Base-by-base conservation (phyloP, 169 alveolate genomes). In the Eimeria sp. region DNA sequence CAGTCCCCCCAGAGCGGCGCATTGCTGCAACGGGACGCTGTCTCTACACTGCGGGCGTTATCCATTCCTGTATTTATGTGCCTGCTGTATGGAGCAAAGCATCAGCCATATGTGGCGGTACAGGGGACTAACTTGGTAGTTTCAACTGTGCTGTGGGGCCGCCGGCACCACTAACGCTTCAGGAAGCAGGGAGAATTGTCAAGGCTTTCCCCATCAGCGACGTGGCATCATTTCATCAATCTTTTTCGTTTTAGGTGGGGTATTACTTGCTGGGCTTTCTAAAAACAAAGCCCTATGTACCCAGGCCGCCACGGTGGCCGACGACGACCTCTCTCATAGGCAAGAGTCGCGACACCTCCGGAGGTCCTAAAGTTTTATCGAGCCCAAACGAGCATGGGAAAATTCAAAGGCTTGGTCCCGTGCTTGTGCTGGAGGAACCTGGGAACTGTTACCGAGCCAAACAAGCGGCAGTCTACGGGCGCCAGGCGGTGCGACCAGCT, bases 61-160 rank as follows among this genome's bases (percentile, higher is more conserved):
- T 18, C 56, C n/a, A 3, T 30, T 2, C 88, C 49, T 23, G 9
- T 78, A 11, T 52, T 78, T 78, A 52, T n/a, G 11, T 52, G 27
- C 52, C 46, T n/a, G 83, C 8, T 74, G 4, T 74, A 6, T 0
- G 58, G 33, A 40, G 18, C 33, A 40, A 16, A 74, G 56, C 20
- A 74, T 74, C 30, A 18, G 18, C 23, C 54, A 20, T 71, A 6
- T 74, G 54, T n/a, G 56, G 30, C 83, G 30, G 56, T 74, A 40
- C 83, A 40, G 30, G 58, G 58, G 20, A 40, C 37, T 74, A 37
- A 33, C 33, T 37, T 14, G 83, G 83, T 40, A 40, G 54, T 43
- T 37, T 20, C 83, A 58, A 25, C 3, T 9, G 77, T 23, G 77
- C 91, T 85, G 91, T 85, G 91, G 91, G 91, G 91, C 91, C 72